Evolutionary conservation across 2,329 filamentous ascomycete genomes (phyloP).

Genomic region (Cordyceps fumosorosea): DNA sequence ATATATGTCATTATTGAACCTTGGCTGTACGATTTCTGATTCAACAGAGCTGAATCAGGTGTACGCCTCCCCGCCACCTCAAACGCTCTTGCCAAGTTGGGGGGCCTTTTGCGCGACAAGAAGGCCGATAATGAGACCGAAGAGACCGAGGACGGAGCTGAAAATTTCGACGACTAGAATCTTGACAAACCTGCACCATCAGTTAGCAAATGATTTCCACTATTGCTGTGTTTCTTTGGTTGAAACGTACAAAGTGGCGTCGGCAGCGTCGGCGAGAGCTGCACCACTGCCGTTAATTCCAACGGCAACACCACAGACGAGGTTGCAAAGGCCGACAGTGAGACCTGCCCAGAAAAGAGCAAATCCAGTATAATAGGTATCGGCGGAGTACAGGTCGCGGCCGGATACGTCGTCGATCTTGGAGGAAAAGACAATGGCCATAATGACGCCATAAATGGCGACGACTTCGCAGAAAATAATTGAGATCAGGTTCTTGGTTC

Average conservation of each 20-base stretch:
- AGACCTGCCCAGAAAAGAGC: slow-evolving; percentile 94
- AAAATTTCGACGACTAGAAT: slow-evolving; percentile 99
- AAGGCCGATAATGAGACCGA: slow-evolving; percentile 91
- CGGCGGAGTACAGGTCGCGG: slow-evolving; percentile 62
- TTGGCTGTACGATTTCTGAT: not conserved
- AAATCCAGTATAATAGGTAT: slow-evolving; percentile 89
- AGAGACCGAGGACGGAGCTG: slow-evolving; percentile 92
- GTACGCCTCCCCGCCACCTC: slow-evolving; percentile 13
- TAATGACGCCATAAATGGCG: slow-evolving; percentile 99
- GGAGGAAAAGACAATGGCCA: slow-evolving; percentile 95
- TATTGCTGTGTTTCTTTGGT: not conserved
- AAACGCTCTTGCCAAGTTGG: slow-evolving; percentile 52
- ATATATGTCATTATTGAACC: slow-evolving; percentile 7
- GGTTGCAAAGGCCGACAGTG: slow-evolving; percentile 90
- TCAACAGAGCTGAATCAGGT: not conserved
- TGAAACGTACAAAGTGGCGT: slow-evolving; percentile 68
- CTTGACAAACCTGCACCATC: slow-evolving; percentile 74
- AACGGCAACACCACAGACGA: slow-evolving; percentile 92
- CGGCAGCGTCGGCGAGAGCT: slow-evolving; percentile 90
- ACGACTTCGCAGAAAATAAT: slow-evolving; percentile 99
- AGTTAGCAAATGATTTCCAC: slow-evolving; percentile 21
- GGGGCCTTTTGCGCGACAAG: slow-evolving; percentile 77
- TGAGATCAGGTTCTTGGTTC: slow-evolving; percentile 98
- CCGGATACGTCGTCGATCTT: slow-evolving; percentile 65
- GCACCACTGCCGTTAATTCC: slow-evolving; percentile 98